phyloP scores from a whole-genome alignment of 1,284 basidiomycete species.

The Ustanciosporium gigantosporum region DNA sequence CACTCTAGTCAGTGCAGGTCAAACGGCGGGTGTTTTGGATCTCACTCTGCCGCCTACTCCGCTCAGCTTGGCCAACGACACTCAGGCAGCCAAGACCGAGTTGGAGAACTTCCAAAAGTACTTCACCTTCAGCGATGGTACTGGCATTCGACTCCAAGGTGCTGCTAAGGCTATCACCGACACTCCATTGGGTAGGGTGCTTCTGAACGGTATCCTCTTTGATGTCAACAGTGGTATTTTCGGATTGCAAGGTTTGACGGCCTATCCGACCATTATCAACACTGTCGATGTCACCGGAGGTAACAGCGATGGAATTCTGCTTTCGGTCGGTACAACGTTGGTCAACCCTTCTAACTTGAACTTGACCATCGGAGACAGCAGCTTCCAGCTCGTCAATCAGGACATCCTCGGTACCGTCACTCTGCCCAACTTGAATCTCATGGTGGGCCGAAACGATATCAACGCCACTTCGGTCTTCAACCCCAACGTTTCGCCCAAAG shows the following conservation, averaged over 20 bases:
- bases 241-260: conserved; percentile 71
- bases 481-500: conserved; percentile 71
- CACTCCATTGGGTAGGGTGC: conserved; percentile 71
- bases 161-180: conserved; percentile 71
- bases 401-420: conserved; percentile 47
- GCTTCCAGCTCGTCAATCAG: conserved; percentile 68
- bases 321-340: conserved; percentile 69
- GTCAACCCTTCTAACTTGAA: conserved; percentile 75
- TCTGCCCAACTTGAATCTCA: conserved; percentile 49
- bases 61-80: conserved; percentile 66
- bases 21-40: conserved; percentile 72
- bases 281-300: conserved; percentile 74
- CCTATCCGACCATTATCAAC: conserved; percentile 67
- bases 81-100: conserved; percentile 63
- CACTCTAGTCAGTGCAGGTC: conserved; percentile 61
- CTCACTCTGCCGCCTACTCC: conserved; percentile 70
- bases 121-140: conserved; percentile 64
- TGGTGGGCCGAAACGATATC: conserved; percentile 51
- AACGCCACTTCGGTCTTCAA: conserved; percentile 60
- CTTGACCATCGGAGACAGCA: conserved; percentile 62
- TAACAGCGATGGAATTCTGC: conserved; percentile 68
- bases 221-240: conserved; percentile 72
- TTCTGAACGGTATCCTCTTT: conserved; percentile 75
- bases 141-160: conserved; percentile 70
- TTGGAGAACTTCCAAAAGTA: conserved; percentile 60